Evolutionary conservation across 148 eudicot genomes (phyloP).

Genomic region (Rheum nobile): DNA sequence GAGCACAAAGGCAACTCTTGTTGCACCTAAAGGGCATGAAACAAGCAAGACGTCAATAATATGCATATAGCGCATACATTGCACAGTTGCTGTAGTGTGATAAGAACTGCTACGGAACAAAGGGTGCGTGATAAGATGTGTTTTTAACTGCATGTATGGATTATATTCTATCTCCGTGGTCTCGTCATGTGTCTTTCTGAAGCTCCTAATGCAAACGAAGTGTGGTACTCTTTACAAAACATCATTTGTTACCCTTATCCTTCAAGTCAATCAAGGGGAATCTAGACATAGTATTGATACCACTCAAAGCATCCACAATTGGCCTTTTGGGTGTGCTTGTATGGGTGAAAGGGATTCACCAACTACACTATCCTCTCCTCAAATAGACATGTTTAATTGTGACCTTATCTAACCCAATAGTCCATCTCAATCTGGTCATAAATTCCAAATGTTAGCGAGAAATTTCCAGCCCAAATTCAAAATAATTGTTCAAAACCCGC

Average conservation of each 20-base stretch:
- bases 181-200: not conserved
- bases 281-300: not conserved
- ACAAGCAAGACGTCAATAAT: not conserved
- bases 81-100: not conserved
- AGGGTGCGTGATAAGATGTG: not conserved
- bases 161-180: not conserved
- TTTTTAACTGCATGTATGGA: not conserved
- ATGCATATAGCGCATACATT: not conserved
- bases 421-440: not conserved
- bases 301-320: not conserved
- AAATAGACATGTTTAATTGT: not conserved
- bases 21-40: conserved; percentile 1
- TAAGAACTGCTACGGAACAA: not conserved
- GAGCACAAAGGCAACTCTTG: not conserved
- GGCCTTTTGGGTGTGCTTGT: not conserved
- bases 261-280: not conserved
- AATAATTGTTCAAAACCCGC: not conserved
- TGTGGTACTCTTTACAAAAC: not conserved
- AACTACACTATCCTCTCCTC: not conserved
- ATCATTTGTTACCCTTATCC: not conserved
- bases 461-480: not conserved
- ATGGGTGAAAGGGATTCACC: not conserved
- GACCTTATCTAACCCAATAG: not conserved
- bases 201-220: not conserved
- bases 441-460: too few species aligned